Evolutionary conservation across 331 rosid species (phyloP), one percentile per base, ranked within the genome.

Genomic region (Phaseolus coccineus): DNA sequence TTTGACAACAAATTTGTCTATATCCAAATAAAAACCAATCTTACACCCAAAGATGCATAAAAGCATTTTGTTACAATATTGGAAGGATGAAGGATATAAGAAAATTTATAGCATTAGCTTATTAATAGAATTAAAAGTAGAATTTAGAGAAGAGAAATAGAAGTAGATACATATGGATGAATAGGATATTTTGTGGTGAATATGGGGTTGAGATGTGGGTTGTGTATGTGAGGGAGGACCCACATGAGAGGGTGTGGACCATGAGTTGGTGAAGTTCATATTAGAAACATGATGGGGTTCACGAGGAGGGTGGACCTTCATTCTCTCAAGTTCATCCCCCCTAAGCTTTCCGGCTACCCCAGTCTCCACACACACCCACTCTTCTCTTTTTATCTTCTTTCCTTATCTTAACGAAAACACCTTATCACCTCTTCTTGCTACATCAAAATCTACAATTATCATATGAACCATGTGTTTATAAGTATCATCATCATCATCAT

Each of bases 241-340:
- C 88, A 74, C 92, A 85, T 83, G 91, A 92, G 73, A 56, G 39
- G 7, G 85, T 87, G 96, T 62, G 68, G 92, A 90, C 87, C 89
- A 75, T 76, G 76, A 69, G 78, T 82, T 74, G 40, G 76, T 74
- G 37, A 83, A 67, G 90, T 91, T 86, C 97, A 91, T 65, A 65
- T 39, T 65, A 65, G 9, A 27, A 35, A 39, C 31, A 37, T 39
- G 52, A 67, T 67, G 72, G 72, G 72, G 33, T 42, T 67, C 73
- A 68, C 56, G n/a, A 22, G 55, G 84, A 6, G 82, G 52, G 88
- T 87, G 90, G 94, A 88, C 88, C 89, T 81, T 79, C 70, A 74
- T 80, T 79, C 14, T 3, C 6, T 67, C 33, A 84, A 57, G 88
- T 92, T 87, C 97, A 92, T 92, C 97, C 97, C 95, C 97, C 93